phyloP scores from a whole-genome alignment of 768 basidiomycete species.

The Phylloporus sp. region DNA sequence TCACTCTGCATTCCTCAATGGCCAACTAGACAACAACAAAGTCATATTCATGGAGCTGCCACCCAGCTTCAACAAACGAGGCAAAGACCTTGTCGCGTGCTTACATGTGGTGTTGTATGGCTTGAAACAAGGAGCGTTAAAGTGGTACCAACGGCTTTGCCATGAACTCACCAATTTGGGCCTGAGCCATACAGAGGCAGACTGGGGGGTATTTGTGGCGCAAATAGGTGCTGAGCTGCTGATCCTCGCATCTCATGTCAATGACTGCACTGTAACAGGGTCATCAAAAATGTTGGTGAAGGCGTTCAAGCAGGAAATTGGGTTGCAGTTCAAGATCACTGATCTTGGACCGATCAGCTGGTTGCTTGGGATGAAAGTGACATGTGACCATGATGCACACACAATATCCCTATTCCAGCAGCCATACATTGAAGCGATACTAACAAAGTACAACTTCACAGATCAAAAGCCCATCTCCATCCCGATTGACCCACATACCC shows the following conservation, averaged over 20 bases:
- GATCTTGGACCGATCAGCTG: conserved; percentile 5
- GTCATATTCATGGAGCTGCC: conserved; percentile 9
- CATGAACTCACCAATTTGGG: background rate
- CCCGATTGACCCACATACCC: background rate
- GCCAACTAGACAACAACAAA: conserved; percentile 3
- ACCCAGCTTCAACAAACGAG: background rate
- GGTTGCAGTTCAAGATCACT: background rate
- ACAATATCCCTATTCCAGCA: conserved; percentile 1
- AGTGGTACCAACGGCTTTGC: conserved; percentile 6
- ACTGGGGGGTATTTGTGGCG: conserved; percentile 5
- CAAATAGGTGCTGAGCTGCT: background rate
- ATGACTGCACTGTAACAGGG: conserved; percentile 6
- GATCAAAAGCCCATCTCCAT: background rate
- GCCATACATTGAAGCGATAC: background rate
- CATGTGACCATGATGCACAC: background rate
- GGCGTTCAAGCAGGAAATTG: conserved; percentile 4
- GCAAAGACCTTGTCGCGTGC: conserved; percentile 9
- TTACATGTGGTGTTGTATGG: conserved; percentile 2
- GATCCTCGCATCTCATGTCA: background rate
- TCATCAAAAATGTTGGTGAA: background rate
- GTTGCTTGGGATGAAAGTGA: conserved; percentile 11
- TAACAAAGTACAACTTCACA: background rate
- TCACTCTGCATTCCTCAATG: conserved; percentile 8
- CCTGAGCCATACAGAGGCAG: background rate
- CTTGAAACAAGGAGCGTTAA: conserved; percentile 4